Base-by-base conservation (phyloP, 2,329 filamentous ascomycete species). In the Hymenoscyphus albidus region DNA sequence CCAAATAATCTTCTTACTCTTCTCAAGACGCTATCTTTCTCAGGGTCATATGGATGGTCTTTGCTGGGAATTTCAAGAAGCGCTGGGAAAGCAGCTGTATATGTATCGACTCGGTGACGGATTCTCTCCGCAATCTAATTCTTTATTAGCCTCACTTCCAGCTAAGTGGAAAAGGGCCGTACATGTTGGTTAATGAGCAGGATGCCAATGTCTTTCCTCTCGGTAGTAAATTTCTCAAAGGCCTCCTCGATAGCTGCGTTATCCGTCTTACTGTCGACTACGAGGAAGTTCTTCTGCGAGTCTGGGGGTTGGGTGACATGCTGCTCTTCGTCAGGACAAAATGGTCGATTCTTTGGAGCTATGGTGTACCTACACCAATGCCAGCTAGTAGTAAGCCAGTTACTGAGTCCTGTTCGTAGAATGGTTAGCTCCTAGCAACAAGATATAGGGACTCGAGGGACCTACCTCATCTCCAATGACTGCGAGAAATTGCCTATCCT, bases 171-270 rank as follows among this genome's bases (percentile, higher is more conserved):
- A 22, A 7, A 4, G 6, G 16, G 57, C 76, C 84, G 65, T 79
- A 97, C 94, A 80, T 99, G 95, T 80, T 99, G 95, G 78, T 99
- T 99, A 79, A 99, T 98, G 70, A 99, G 81, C 67, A 99, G 79
- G 73, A 99, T 96, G 35, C 93, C 95, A 77, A 99, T 97, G 76
- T 99, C 95, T 78, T 98, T 98, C 76, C 95, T 85, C 78, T 95
- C 86, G 64, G 87, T 86, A 9, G 93, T 97, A 78, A 97, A 98
- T 70, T 84, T 85, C 69, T 96, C 90, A 76, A 99, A 99, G 10
- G 93, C 90, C 42, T 88, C 85, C 78, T 98, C 95, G 75, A 99
- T 97, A 64, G 90, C 83, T 2, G 90, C 82, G 62, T 85, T 95
- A 70, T 97, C 93, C 44, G 94, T 99, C 83, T 98, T 98, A 76